phyloP scores from a whole-genome alignment of 768 basidiomycete species.

The Leccinum ochraceum region DNA sequence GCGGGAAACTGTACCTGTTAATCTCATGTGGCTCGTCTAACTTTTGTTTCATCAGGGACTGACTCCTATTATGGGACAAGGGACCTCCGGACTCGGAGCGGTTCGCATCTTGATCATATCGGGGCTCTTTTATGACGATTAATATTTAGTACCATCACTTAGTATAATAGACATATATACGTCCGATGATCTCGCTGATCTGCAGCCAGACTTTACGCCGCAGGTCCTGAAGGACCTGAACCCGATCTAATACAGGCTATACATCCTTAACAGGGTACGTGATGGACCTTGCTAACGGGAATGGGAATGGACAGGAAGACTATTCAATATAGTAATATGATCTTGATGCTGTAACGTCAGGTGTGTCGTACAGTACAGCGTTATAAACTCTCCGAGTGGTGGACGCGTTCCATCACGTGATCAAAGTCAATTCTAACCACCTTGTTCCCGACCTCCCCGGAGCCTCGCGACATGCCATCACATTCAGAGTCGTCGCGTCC shows the following conservation, averaged over 20 bases:
- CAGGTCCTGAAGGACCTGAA: too few species aligned
- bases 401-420: conserved; percentile 21
- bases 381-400: background rate
- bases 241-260: background rate
- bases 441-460: background rate
- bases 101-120: conserved; percentile 1
- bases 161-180: background rate
- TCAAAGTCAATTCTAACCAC: conserved; percentile 5
- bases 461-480: conserved; percentile 11
- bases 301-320: background rate
- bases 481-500: conserved; percentile 36
- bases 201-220: background rate
- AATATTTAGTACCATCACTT: background rate
- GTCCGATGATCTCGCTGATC: background rate
- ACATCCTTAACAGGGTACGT: background rate
- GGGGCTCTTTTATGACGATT: background rate
- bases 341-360: background rate
- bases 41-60: background rate
- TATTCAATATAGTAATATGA: background rate
- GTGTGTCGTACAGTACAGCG: background rate
- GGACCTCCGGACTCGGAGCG: background rate
- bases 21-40: background rate
- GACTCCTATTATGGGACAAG: background rate
- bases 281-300: background rate
- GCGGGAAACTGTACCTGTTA: background rate